A percentile compares a stretch with the other conserved stretches of the same genome.
These are phyloP conservation scores for Kluyveromyces sp. DNA, from an alignment of 1,139 yeast species.

Conservation along the genomic window DNA sequence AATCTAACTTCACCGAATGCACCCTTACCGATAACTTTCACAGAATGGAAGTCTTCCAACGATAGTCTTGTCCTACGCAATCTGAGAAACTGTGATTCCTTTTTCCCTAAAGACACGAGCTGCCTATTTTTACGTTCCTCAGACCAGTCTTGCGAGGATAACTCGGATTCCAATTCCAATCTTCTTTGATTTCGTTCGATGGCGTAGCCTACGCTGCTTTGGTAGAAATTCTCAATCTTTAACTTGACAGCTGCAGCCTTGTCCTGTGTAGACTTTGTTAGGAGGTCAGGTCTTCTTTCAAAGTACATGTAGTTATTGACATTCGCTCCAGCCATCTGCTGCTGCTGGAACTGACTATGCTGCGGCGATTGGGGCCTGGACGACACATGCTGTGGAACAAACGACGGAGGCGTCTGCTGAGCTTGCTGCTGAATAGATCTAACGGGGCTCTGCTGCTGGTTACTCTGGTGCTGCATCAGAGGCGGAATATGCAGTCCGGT, in stretches of 20 bases:
- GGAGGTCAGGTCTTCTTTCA: conserved; percentile 78
- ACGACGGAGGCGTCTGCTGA: conserved; percentile 20
- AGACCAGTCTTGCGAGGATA: conserved; percentile 58
- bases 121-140: conserved; percentile 73
- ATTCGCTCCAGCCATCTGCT: conserved; percentile 9
- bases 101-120: conserved; percentile 60
- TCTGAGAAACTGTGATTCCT: conserved; percentile 71
- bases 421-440: conserved; percentile 15
- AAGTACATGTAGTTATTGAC: conserved; percentile 53
- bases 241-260: conserved; percentile 67
- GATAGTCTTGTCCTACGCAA: conserved; percentile 68
- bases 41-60: conserved; percentile 68
- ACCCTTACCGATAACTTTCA: conserved; percentile 80
- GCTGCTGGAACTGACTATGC: conserved; percentile 12
- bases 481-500: conserved; percentile 14
- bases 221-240: conserved; percentile 66
- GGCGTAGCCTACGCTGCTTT: conserved; percentile 71
- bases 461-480: conserved; percentile 23
- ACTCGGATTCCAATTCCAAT: conserved; percentile 60
- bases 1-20: conserved; percentile 81
- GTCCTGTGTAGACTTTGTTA: conserved; percentile 61
- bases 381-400: not conserved
- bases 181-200: conserved; percentile 77
- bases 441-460: conserved; percentile 21
- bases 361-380: conserved; percentile 16